These are phyloP conservation scores for Pythium vanterpoolii DNA, from an alignment of 352 stramenopile genomes.

Conservation along the genomic window DNA sequence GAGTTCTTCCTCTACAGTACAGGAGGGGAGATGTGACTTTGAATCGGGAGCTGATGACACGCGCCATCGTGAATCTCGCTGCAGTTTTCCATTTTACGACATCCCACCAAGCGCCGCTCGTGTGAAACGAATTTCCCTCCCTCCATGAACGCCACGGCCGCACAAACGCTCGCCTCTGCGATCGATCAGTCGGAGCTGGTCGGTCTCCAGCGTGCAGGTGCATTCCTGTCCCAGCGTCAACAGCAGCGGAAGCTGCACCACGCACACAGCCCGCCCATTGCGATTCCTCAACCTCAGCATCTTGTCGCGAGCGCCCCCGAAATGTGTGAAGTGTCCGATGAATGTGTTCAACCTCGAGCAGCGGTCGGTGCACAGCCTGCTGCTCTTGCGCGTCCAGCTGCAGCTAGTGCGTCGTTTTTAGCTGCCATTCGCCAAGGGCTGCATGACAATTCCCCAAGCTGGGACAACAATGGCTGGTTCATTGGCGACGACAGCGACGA, in stretches of 20 bases:
- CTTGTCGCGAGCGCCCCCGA: background rate
- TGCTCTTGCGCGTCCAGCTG: background rate
- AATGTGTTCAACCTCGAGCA: background rate
- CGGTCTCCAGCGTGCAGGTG: constrained; percentile 12
- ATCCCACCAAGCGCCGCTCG: background rate
- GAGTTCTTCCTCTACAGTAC: background rate
- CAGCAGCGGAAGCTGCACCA: background rate
- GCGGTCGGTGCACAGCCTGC: background rate
- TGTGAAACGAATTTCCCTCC: constrained; percentile 1
- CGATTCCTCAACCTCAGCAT: constrained; percentile 9
- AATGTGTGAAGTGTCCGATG: background rate
- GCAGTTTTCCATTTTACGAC: constrained; percentile 1
- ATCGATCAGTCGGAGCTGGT: background rate
- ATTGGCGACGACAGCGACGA: constrained; percentile 20
- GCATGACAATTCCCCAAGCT: constrained; percentile 19
- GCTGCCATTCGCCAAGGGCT: constrained; percentile 19
- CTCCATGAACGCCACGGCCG: constrained; percentile 7
- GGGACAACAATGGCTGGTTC: constrained; percentile 23
- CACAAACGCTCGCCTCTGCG: background rate
- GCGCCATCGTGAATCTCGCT: background rate
- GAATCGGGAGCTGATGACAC: background rate
- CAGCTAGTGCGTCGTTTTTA: constrained; percentile 15
- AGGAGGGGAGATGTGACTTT: background rate
- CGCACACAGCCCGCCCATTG: constrained; percentile 15
- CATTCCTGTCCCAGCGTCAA: constrained; percentile 10